phyloP scores from a whole-genome alignment of 441 rosid species.

The Aleurites moluccanus region DNA sequence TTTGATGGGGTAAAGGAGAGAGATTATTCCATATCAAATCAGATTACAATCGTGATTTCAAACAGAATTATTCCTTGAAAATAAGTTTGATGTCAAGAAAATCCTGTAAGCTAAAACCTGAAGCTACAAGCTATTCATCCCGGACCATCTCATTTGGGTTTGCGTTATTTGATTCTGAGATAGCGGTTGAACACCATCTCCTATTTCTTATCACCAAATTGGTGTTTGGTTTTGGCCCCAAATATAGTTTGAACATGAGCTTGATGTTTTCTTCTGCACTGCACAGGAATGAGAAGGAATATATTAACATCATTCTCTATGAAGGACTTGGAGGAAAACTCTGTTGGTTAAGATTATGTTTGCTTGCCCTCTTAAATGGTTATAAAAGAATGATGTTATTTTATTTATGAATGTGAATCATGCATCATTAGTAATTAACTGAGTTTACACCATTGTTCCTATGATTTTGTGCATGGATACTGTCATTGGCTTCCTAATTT shows the following conservation, averaged over 20 bases:
- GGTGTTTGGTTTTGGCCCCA: neutral
- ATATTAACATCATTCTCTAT: neutral
- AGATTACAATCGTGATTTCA: neutral
- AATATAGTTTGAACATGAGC: neutral
- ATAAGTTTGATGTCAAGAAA: neutral
- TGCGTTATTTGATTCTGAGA: neutral
- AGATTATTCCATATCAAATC: neutral
- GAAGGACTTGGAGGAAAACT: neutral
- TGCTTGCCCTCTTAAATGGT: neutral
- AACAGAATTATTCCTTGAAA: neutral
- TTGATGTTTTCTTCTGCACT: neutral
- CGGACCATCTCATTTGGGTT: neutral
- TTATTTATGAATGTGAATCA: neutral
- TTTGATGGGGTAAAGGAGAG: neutral
- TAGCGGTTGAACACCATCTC: neutral
- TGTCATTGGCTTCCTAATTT: slow-evolving; percentile 12
- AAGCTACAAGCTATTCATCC: neutral
- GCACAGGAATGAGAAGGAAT: neutral
- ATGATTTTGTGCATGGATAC: neutral
- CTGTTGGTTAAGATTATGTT: neutral
- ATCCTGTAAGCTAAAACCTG: neutral
- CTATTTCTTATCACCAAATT: neutral
- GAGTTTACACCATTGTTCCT: neutral
- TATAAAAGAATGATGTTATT: neutral
- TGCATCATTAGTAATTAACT: neutral